A percentile compares a stretch with the other conserved stretches of the same genome.
Evolutionary conservation across 495 filamentous ascomycete species (phyloP).

Genomic region (Aspergillus baeticus): DNA sequence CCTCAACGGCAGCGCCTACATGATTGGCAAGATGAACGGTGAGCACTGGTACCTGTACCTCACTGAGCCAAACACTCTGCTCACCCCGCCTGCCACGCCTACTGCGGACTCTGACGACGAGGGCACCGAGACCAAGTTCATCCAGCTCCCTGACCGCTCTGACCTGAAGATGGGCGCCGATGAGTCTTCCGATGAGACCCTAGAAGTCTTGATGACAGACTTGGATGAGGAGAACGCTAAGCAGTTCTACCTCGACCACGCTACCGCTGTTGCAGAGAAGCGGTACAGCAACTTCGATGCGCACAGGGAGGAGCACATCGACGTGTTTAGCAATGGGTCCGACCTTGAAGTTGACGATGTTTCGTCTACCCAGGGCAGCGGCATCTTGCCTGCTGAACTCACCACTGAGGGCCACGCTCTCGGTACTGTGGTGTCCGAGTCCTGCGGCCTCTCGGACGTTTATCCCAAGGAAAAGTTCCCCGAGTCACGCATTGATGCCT

Average conservation of each 20-base stretch:
- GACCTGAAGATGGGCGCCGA: slow-evolving; percentile 30
- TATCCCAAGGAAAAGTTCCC: slow-evolving; percentile 87
- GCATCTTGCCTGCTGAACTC: slow-evolving; percentile 65
- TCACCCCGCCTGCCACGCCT: slow-evolving; percentile 86
- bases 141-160: slow-evolving; percentile 47
- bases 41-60: slow-evolving; percentile 99
- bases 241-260: slow-evolving; percentile 94
- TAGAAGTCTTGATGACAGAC: slow-evolving; percentile 98
- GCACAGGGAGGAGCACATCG: slow-evolving; percentile 59
- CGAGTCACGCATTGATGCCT: slow-evolving; percentile 92
- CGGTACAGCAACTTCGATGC: slow-evolving; percentile 56
- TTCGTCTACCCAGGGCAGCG: slow-evolving; percentile 53
- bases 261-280: slow-evolving; percentile 83
- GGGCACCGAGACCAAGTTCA: slow-evolving; percentile 67
- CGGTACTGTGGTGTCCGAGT: slow-evolving; percentile 88
- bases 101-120: slow-evolving; percentile 42
- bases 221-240: slow-evolving; percentile 88
- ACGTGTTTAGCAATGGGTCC: slow-evolving; percentile 77
- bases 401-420: slow-evolving; percentile 93
- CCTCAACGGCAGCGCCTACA: slow-evolving; percentile 91
- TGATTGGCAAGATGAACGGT: slow-evolving; percentile 99
- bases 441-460: slow-evolving; percentile 83
- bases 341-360: slow-evolving; percentile 53
- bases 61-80: slow-evolving; percentile 75
- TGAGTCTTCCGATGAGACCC: slow-evolving; percentile 75